Evolutionary conservation across 108 stramenopile genomes (phyloP).

Genomic region (Asterionellopsis glacialis): DNA sequence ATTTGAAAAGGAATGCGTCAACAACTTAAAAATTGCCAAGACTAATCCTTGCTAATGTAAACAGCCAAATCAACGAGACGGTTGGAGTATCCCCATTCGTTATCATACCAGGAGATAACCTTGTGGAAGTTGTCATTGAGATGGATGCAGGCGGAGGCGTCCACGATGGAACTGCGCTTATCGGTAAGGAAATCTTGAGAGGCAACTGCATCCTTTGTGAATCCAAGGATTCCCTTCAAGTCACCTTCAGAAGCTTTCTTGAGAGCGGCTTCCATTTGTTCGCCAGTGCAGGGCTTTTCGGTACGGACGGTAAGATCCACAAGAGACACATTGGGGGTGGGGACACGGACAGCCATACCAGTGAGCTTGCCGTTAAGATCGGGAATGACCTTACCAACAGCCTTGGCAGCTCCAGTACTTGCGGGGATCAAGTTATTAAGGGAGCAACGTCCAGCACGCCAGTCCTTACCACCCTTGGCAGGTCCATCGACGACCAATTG

Average conservation of each 20-base stretch:
- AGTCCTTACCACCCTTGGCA: constrained; percentile 89
- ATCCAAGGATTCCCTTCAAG: constrained; percentile 91
- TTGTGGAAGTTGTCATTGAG: constrained; percentile 96
- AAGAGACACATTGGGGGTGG: constrained; percentile 94
- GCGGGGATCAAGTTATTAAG: constrained; percentile 89
- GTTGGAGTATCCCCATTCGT: constrained; percentile 94
- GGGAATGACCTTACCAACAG: constrained; percentile 91
- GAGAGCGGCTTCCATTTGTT: constrained; percentile 87
- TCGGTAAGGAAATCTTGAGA: constrained; percentile 94
- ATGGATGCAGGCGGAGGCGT: constrained; percentile 87
- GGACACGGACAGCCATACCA: constrained; percentile 87
- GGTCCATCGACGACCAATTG: constrained; percentile 97
- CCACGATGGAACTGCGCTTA: constrained; percentile 81
- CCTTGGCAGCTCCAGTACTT: constrained; percentile 94
- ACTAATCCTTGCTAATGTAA: constrained; percentile 11
- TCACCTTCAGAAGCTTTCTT: constrained; percentile 91
- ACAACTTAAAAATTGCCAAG: too few relatives aligned
- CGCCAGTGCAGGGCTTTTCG: constrained; percentile 82
- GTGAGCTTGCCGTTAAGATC: constrained; percentile 77
- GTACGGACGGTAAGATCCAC: constrained; percentile 94
- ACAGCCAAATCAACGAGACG: constrained; percentile 88
- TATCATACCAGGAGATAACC: constrained; percentile 98
- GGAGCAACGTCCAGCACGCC: constrained; percentile 71
- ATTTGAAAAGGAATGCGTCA: too few relatives aligned
- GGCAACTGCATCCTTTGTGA: constrained; percentile 91